Evolutionary conservation across 139 green algal genomes (phyloP), one percentile per base, ranked within the genome.

Genomic region (Tetraselmis chui): DNA sequence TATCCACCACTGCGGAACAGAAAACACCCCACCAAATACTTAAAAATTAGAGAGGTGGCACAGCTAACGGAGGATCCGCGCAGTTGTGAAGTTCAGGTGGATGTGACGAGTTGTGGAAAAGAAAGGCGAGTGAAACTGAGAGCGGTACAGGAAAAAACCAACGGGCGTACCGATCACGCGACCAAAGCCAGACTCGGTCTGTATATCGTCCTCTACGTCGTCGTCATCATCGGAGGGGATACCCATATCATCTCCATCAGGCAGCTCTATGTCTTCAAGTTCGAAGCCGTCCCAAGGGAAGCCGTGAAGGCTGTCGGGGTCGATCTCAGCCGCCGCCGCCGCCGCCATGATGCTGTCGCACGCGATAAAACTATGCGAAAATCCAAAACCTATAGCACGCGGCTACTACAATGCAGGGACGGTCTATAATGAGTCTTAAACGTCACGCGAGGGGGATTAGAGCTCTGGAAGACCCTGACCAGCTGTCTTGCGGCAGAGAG

Each of bases 131-230:
- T n/a, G n/a, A n/a, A n/a, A n/a, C n/a, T n/a, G n/a, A n/a, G n/a
- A n/a, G n/a, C n/a, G n/a, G n/a, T n/a, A n/a, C n/a, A n/a, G n/a
- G n/a, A n/a, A n/a, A n/a, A n/a, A n/a, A n/a, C n/a, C n/a, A n/a
- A n/a, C n/a, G 45, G 11, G 45, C 45, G 45, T 80, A 97, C 93
- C 93, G 26, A 98, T 91, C n/a, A 98, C 93, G 78, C 89, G 94
- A 81, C 91, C 95, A 84, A 99, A 98, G 31, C 97, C 97, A 11
- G 83, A 94, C 81, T 99, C 97, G 26, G 85, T 89, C 84, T 97
- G 78, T 0, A 98, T 30, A 29, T 94, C 91, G 80, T 97, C 92
- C 76, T 97, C 94, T 31, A 94, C 91, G 11, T 91, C 86, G 11
- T 93, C 91, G 18, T 96, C 95, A 23, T 98, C 95, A 23, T 98